Conservation (phyloP, 257 asterid species). For the Oldenlandia corymbosa region DNA sequence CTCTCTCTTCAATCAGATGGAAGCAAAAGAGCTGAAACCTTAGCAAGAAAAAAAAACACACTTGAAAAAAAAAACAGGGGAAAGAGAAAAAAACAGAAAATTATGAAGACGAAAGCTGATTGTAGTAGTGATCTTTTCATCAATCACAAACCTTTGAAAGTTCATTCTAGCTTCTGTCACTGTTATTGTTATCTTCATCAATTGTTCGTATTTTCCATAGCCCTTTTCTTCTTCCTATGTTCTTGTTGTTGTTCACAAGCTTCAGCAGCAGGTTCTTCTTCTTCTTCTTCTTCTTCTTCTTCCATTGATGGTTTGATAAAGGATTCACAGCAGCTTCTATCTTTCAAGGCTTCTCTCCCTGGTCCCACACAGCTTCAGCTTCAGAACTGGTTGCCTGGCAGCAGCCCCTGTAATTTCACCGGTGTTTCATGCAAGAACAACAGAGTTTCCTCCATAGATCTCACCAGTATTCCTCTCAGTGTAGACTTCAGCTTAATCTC, state of each 20-base stretch:
- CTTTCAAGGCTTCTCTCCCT: slow-evolving; percentile 60
- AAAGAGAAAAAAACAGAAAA: neutral
- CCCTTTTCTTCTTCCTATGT: slow-evolving; percentile 8
- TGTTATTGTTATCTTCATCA: slow-evolving; percentile 7
- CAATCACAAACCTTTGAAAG: slow-evolving; percentile 23
- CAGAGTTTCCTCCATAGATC: slow-evolving; percentile 60
- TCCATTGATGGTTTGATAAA: slow-evolving; percentile 19
- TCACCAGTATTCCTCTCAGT: slow-evolving; percentile 37
- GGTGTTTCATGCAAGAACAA: slow-evolving; percentile 59
- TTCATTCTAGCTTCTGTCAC: slow-evolving; percentile 13
- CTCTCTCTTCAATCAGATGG: slow-evolving; percentile 37
- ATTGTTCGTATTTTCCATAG: neutral
- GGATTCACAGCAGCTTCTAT: slow-evolving; percentile 56
- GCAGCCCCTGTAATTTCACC: slow-evolving; percentile 56
- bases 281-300: slow-evolving; percentile 21
- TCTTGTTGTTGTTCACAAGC: too few relatives aligned
- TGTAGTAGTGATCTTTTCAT: slow-evolving; percentile 13
- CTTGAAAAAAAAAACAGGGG: slow-evolving; percentile 7
- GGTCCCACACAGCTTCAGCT: slow-evolving; percentile 43
- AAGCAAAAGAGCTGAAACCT: slow-evolving; percentile 33
- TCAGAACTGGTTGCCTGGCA: slow-evolving; percentile 46
- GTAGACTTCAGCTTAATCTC: slow-evolving; percentile 47
- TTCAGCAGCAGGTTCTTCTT: too few relatives aligned
- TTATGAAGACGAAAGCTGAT: slow-evolving; percentile 40
- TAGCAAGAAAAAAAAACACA: neutral